Evolutionary conservation across 495 filamentous ascomycete genomes (phyloP).

Genomic region (Choiromyces venosus): DNA sequence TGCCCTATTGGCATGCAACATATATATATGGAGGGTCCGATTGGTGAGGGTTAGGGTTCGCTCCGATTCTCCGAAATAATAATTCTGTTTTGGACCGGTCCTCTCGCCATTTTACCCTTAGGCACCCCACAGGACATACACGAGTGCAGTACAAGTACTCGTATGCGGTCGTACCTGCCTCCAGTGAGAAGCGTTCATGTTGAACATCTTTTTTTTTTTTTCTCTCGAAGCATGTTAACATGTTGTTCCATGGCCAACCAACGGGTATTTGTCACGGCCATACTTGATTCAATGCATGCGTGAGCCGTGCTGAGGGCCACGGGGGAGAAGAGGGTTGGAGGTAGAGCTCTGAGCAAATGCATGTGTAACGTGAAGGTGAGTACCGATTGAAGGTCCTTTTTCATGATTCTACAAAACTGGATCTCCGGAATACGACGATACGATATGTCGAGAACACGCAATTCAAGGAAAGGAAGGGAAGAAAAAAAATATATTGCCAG

Average conservation of each 20-base stretch:
- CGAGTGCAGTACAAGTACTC: not conserved
- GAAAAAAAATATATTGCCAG: not conserved
- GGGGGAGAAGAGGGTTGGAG: not conserved
- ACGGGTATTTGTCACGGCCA: not conserved
- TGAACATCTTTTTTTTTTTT: not conserved
- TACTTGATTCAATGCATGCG: not conserved
- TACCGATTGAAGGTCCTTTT: not conserved
- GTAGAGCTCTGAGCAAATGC: not conserved
- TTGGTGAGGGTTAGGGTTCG: not conserved
- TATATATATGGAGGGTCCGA: too few relatives aligned
- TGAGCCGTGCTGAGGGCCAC: not conserved
- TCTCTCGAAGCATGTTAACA: not conserved
- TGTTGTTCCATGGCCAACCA: not conserved
- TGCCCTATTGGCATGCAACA: not conserved
- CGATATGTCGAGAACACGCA: not conserved
- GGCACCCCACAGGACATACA: not conserved
- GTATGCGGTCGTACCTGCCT: not conserved
- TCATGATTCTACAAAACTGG: not conserved
- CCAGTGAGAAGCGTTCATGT: not conserved
- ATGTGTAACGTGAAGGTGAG: not conserved
- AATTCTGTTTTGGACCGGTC: not conserved
- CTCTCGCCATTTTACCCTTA: not conserved
- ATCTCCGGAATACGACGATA: not conserved
- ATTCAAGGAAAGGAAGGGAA: not conserved
- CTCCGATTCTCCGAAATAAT: not conserved